A percentile compares a stretch with the other conserved stretches of the same genome.
phyloP scores from a whole-genome alignment of 1,284 basidiomycete genomes.

The Rhizoctonia solani region DNA sequence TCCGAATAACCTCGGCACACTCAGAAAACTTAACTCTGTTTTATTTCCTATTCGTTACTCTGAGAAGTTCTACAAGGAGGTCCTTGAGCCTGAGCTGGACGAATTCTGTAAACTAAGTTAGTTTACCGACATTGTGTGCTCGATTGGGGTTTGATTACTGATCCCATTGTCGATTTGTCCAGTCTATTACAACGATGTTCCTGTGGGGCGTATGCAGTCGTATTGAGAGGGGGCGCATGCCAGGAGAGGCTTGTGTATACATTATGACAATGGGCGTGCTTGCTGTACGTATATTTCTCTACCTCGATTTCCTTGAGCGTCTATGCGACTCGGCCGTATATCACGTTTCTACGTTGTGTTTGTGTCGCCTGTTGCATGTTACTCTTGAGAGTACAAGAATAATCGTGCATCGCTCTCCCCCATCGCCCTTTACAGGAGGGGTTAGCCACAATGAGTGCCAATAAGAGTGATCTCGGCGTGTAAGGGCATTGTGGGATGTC shows the following conservation, averaged over 20 bases:
- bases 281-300: constrained; percentile 59
- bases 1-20: constrained; percentile 77
- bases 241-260: constrained; percentile 63
- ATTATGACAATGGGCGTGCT: constrained; percentile 84
- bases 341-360: constrained; percentile 14
- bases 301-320: constrained; percentile 28
- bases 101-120: constrained; percentile 78
- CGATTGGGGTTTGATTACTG: constrained; percentile 13
- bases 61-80: constrained; percentile 78
- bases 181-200: constrained; percentile 87
- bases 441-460: not conserved
- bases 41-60: constrained; percentile 81
- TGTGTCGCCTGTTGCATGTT: constrained; percentile 33
- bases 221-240: constrained; percentile 63
- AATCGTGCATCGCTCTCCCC: not conserved
- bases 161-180: constrained; percentile 21
- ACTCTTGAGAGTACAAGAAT: constrained; percentile 14
- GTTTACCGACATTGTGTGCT: constrained; percentile 39
- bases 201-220: constrained; percentile 81
- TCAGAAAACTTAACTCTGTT: constrained; percentile 78
- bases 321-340: not conserved
- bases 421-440: not conserved
- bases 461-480: not conserved
- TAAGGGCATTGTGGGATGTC: not conserved
- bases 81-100: constrained; percentile 69